These are phyloP conservation scores for Pseudonitzschia multiseries DNA, from an alignment of 108 stramenopile genomes.

Conservation along the genomic window DNA sequence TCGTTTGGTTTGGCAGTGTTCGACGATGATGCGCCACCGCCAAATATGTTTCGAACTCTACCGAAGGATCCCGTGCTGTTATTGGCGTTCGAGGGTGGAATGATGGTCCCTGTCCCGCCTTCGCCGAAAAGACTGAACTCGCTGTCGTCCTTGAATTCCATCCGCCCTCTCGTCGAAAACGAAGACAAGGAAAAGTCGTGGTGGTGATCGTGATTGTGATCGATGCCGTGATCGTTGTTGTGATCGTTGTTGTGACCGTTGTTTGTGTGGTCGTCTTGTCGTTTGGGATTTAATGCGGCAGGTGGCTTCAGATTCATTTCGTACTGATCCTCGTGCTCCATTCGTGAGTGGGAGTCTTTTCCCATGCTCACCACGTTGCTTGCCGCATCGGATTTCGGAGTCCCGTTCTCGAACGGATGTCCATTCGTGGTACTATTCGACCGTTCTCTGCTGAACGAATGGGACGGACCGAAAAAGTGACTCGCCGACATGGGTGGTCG, in stretches of 20 bases:
- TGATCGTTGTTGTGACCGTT: neutral
- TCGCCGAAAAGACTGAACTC: slow-evolving; percentile 15
- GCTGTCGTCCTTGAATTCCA: slow-evolving; percentile 32
- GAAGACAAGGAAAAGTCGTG: slow-evolving; percentile 12
- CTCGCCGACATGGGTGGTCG: slow-evolving; percentile 20
- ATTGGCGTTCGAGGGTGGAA: neutral
- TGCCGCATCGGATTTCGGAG: neutral
- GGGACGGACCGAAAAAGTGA: slow-evolving; percentile 11
- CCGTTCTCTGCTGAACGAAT: slow-evolving; percentile 27
- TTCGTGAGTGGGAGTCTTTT: neutral
- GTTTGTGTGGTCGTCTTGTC: neutral
- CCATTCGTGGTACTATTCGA: slow-evolving; percentile 1
- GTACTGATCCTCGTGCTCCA: neutral
- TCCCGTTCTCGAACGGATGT: neutral
- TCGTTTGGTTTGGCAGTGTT: neutral
- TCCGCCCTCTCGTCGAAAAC: slow-evolving; percentile 7
- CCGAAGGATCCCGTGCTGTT: slow-evolving; percentile 5
- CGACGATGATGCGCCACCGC: neutral
- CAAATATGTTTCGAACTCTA: slow-evolving; percentile 6
- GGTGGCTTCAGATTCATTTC: slow-evolving; percentile 18
- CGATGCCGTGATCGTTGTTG: neutral
- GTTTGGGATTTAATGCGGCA: slow-evolving; percentile 6
- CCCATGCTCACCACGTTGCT: neutral
- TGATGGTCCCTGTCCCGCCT: slow-evolving; percentile 1
- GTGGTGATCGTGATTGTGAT: slow-evolving; percentile 7